Evolutionary conservation across 805 yeast genomes (phyloP), one percentile per base, ranked within the genome.

Genomic region (Sungouiella thailandica): DNA sequence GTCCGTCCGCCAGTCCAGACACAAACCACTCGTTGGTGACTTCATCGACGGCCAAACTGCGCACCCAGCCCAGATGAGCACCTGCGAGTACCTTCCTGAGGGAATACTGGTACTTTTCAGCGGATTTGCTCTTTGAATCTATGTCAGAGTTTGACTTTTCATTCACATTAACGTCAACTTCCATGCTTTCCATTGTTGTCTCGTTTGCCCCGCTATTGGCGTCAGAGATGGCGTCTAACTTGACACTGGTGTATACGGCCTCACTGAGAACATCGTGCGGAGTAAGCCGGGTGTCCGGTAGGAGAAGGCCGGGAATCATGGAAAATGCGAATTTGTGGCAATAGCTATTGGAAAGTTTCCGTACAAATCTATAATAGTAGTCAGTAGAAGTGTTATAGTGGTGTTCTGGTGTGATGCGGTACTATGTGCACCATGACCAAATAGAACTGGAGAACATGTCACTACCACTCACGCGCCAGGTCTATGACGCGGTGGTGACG

Each of bases 11-110:
- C 3, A 95, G 80, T 0, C 97, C 99, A 0, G 96, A 80, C 6
- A 82, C 95, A 60, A 86, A 90, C 86, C 93, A 93, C 44, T 80
- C 74, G 54, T 88, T 88, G 20, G 82, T 82, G 9, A 64, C 55
- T 1, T 95, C 95, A 40, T 93, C 97, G 13, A 84, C 74, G 6
- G 81, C 70, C 3, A 88, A 63, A n/a, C 85, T 72, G 29, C 95
- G 70, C 1, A 93, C 87, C 89, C 97, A 89, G 0, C 99, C 98
- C 25, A 75, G 70, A 55, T 93, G 98, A 3, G 97, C 97, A 3
- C 69, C 68, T 1, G 84, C 77, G 1, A 90, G 68, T 3, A 90
- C 87, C 36, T 82, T 68, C 52, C 67, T 69, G 5, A 85, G 67
- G 46, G 76, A 74, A 95, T 95, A 87, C 9, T 19, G 22, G n/a